Percentiles rank a stretch among this genome's conserved stretches.
Evolutionary conservation across 163 green algal species (phyloP).

Genomic region (Prototheca wickerhamii): DNA sequence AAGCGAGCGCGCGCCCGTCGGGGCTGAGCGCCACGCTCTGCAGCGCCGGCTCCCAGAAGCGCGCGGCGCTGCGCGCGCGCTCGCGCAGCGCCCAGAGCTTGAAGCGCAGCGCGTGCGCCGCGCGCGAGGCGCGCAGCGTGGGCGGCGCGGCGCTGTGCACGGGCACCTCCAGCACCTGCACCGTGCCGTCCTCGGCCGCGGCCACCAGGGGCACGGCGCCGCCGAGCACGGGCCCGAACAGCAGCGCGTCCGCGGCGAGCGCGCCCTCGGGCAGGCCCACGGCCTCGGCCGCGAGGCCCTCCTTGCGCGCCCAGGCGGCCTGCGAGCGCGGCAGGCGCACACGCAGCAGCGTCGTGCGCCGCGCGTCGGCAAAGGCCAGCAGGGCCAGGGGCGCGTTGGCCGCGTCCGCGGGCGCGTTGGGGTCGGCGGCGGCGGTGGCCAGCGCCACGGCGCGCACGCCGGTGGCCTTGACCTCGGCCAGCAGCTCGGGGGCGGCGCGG

Average conservation of each 20-base stretch:
- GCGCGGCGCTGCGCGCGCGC: constrained; percentile 5
- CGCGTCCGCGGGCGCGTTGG: constrained; percentile 34
- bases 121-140: constrained; percentile 20
- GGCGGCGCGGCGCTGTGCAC: not conserved
- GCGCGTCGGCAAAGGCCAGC: constrained; percentile 45
- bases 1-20: constrained; percentile 22
- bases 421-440: constrained; percentile 15
- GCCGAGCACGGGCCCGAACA: too few species aligned
- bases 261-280: too few species aligned
- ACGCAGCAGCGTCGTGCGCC: constrained; percentile 39
- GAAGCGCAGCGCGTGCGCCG: constrained; percentile 23
- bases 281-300: too few species aligned
- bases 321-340: constrained; percentile 13
- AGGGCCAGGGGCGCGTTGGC: constrained; percentile 51
- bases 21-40: constrained; percentile 27
- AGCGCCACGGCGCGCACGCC: too few species aligned
- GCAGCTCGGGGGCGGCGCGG: too few species aligned
- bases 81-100: constrained; percentile 17
- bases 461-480: too few species aligned
- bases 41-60: constrained; percentile 14
- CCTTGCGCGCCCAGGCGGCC: too few species aligned
- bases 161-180: not conserved
- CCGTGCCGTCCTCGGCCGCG: constrained; percentile 9
- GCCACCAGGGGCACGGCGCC: constrained; percentile 3
- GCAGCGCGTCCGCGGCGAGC: too few species aligned